phyloP scores from a whole-genome alignment of 179 eudicot species.

The Silene vulgaris region DNA sequence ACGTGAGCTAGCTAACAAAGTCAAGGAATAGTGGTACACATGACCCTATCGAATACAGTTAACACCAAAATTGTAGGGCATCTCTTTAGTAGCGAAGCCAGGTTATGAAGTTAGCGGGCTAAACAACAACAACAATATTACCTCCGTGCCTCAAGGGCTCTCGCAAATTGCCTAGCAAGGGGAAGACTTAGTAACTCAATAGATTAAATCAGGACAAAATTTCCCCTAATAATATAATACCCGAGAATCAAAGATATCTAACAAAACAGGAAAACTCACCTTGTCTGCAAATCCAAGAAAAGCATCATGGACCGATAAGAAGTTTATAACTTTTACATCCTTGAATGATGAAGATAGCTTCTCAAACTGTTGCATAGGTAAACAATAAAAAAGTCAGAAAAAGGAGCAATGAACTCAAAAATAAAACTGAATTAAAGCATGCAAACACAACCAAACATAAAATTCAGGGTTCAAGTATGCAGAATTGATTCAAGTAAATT shows the following conservation, averaged over 20 bases:
- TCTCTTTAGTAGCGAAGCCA: too few relatives aligned
- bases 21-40: too few relatives aligned
- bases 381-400: conserved; percentile 7
- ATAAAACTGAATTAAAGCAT: background rate
- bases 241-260: background rate
- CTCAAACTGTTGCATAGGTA: conserved; percentile 41
- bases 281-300: conserved; percentile 70
- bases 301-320: conserved; percentile 79
- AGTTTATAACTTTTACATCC: conserved; percentile 73
- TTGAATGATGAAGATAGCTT: conserved; percentile 51
- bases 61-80: too few relatives aligned
- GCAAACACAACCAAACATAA: background rate
- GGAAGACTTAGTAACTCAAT: too few relatives aligned
- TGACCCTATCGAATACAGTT: too few relatives aligned
- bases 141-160: too few relatives aligned
- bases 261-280: conserved; percentile 34
- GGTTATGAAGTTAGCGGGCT: too few relatives aligned
- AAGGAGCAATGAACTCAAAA: background rate
- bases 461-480: background rate
- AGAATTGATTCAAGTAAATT: too few relatives aligned
- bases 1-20: too few relatives aligned
- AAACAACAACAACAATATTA: too few relatives aligned
- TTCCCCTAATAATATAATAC: background rate
- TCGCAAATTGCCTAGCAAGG: too few relatives aligned
- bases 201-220: too few relatives aligned